Evolutionary conservation across 2,329 filamentous ascomycete species (phyloP), one percentile per base, ranked within the genome.

Genomic region (Cercospora sp.): DNA sequence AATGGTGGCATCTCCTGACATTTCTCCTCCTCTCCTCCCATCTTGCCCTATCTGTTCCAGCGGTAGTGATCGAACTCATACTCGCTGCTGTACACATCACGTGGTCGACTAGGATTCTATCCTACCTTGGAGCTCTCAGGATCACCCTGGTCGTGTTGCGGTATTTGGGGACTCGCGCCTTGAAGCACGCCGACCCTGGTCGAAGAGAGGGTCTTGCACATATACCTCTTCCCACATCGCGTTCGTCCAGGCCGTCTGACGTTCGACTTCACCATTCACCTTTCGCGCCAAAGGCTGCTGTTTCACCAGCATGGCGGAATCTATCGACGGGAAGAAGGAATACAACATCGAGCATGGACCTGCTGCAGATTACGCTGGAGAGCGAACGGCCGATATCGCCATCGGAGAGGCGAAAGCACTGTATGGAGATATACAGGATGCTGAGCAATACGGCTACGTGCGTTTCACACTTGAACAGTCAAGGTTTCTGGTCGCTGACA

Each of bases 401-500:
- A 32, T 82, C 24, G 78, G 76, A 24, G 85, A 87, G 75, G 85
- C 85, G 49, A 81, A 81, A 51, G 85, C 83, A 62, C 58, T 87
- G 21, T 87, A 85, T 74, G 85, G 85, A 57, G 81, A 85, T 70
- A 73, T 84, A 45, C 77, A 82, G 63, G 81, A 81, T 6, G 85
- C 84, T 9, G 84, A 85, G 72, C 61, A 62, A 9, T 62, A 62
- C 8, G 60, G 60, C 1, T 62, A 62, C 10, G 65, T 66, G 18
- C n/a, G 65, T 37, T 40, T 9, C 6, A 49, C 37, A 6, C 13
- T 28, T 5, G 5, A 5, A 32, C 6, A 3, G 12, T 26, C 12
- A 7, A 55, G 49, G 4, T 0, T 28, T 3, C 1, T 32, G 13
- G 1, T 59, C 21, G 63, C 63, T 65, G 28, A 65, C 12, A n/a